Evolutionary conservation across 352 stramenopile species (phyloP).

Genomic region (Achlya hypogyna): DNA sequence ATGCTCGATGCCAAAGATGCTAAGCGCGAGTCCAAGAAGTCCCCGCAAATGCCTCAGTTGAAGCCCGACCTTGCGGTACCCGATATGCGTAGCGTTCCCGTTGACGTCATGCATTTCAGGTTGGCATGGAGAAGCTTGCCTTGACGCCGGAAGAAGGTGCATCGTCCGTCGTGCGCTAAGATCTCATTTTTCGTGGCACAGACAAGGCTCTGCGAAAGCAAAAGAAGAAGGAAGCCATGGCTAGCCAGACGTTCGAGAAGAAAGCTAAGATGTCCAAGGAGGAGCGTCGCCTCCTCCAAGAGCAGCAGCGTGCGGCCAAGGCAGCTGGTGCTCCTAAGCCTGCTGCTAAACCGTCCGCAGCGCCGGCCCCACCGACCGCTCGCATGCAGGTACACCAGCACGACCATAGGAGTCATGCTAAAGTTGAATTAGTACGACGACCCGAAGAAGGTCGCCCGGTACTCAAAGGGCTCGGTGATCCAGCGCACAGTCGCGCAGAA

Average conservation of each 20-base stretch:
- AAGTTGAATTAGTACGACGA: slow-evolving; percentile 58
- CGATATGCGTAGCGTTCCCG: not conserved
- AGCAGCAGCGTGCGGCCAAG: slow-evolving; percentile 83
- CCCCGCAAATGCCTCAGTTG: not conserved
- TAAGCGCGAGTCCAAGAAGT: slow-evolving; percentile 17
- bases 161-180: no score
- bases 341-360: slow-evolving; percentile 14
- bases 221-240: slow-evolving; percentile 25
- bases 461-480: slow-evolving; percentile 58
- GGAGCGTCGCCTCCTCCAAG: slow-evolving; percentile 87
- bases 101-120: not conserved
- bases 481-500: slow-evolving; percentile 70
- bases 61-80: slow-evolving; percentile 17
- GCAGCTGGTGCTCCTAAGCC: slow-evolving; percentile 25
- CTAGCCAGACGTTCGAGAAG: slow-evolving; percentile 17
- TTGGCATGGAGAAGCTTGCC: slow-evolving; percentile 16
- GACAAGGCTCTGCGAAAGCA: slow-evolving; percentile 11
- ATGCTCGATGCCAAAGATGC: slow-evolving; percentile 18
- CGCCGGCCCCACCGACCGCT: not conserved
- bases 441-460: slow-evolving; percentile 64
- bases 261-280: slow-evolving; percentile 85
- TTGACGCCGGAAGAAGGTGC: slow-evolving; percentile 11
- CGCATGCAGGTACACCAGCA: slow-evolving; percentile 11
- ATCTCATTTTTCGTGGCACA: not conserved
- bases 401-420: not conserved